A percentile compares a stretch with the other conserved stretches of the same genome.
Conservation (phyloP, 2,329 filamentous ascomycete genomes). For the Penicillium sp. region DNA sequence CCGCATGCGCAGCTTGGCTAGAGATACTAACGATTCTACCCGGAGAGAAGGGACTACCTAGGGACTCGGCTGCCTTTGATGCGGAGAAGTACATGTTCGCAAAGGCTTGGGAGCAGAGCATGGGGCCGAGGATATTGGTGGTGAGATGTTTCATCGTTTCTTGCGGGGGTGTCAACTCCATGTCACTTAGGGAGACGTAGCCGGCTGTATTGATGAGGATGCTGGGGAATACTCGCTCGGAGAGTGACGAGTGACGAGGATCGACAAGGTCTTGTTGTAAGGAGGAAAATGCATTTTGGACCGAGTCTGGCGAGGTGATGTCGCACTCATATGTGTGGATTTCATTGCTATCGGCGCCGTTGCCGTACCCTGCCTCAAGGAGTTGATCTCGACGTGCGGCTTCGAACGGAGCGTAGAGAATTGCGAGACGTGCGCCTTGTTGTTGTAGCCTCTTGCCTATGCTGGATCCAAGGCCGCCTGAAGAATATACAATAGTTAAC, state of each 20-base stretch:
- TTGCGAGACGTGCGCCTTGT: conserved; percentile 49
- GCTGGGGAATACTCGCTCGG: conserved; percentile 39
- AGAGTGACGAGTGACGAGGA: conserved; percentile 9
- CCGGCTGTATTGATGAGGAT: conserved; percentile 50
- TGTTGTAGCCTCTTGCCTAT: conserved; percentile 48
- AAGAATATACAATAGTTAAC: conserved; percentile 15
- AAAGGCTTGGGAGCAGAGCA: conserved; percentile 53
- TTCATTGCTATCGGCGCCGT: conserved; percentile 22
- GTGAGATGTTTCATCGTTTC: conserved; percentile 51
- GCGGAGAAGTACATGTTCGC: conserved; percentile 46
- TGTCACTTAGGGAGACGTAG: conserved; percentile 51
- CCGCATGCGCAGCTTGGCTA: conserved; percentile 53
- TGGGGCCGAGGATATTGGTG: conserved; percentile 51
- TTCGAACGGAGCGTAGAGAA: conserved; percentile 55
- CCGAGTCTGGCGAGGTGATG: conserved; percentile 52
- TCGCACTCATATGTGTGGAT: conserved; percentile 50
- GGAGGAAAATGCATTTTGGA: conserved; percentile 48
- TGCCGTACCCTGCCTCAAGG: conserved; percentile 43
- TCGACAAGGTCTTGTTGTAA: conserved; percentile 36
- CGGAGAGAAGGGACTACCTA: conserved; percentile 32
- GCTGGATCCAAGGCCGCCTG: conserved; percentile 49
- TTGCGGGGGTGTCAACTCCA: conserved; percentile 48
- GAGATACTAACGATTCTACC: conserved; percentile 54
- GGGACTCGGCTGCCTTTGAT: conserved; percentile 23
- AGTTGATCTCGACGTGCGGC: conserved; percentile 42